A percentile compares a stretch with the other conserved stretches of the same genome.
These are phyloP conservation scores for Volvariella surrecta DNA, from an alignment of 1,284 basidiomycete genomes.

Conservation along the genomic window DNA sequence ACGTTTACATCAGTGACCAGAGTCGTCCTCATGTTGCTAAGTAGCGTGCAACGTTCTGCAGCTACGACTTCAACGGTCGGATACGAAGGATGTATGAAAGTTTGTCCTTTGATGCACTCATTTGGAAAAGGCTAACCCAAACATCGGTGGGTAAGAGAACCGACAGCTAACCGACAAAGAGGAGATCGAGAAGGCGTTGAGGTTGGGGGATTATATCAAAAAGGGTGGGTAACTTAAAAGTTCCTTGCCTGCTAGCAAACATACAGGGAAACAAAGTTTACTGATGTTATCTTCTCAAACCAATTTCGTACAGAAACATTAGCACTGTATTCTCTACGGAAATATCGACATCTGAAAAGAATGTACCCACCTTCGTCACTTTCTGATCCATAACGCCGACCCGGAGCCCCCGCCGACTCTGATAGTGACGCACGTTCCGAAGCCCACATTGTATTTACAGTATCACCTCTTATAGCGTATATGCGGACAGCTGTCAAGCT, in stretches of 20 bases:
- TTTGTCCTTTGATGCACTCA: constrained; percentile 20
- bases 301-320: constrained; percentile 67
- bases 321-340: constrained; percentile 78
- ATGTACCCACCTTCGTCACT: constrained; percentile 46
- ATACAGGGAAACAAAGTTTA: neutral
- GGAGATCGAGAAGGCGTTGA: constrained; percentile 74
- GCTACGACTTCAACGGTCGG: constrained; percentile 70
- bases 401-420: too few relatives aligned
- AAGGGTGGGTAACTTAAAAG: constrained; percentile 53
- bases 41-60: constrained; percentile 23
- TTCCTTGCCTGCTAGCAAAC: constrained; percentile 1
- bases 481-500: too few relatives aligned
- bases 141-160: constrained; percentile 46
- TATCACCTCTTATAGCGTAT: too few relatives aligned
- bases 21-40: constrained; percentile 7
- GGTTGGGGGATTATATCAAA: constrained; percentile 81
- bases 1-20: constrained; percentile 21
- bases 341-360: constrained; percentile 77
- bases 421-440: too few relatives aligned
- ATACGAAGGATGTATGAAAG: constrained; percentile 67
- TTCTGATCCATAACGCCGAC: constrained; percentile 16
- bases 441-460: too few relatives aligned
- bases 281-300: constrained; percentile 4
- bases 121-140: neutral
- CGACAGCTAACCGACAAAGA: constrained; percentile 56